A percentile compares a stretch with the other conserved stretches of the same genome.
These are phyloP conservation scores for Saturnispora serradocipensis DNA, from an alignment of 805 yeast genomes.

Conservation along the genomic window DNA sequence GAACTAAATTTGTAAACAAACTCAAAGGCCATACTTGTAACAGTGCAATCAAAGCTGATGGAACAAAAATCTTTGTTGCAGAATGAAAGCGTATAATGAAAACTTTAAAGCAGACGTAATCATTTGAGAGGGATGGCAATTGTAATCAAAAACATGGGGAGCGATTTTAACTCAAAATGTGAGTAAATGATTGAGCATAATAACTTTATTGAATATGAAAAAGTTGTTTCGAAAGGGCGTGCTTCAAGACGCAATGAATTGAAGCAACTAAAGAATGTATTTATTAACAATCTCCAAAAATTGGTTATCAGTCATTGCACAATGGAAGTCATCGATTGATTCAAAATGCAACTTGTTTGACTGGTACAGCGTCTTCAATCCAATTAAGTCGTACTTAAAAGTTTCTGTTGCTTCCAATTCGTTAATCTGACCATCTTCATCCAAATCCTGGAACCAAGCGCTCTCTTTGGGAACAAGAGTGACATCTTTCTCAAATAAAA, in stretches of 20 bases:
- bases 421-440: conserved; percentile 32
- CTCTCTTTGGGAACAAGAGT: conserved; percentile 66
- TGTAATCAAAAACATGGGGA: too few relatives aligned
- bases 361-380: conserved; percentile 41
- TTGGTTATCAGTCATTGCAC: conserved; percentile 50
- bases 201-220: too few relatives aligned
- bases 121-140: too few relatives aligned
- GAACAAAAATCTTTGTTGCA: too few relatives aligned
- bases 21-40: too few relatives aligned
- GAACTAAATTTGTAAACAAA: too few relatives aligned
- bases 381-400: conserved; percentile 50
- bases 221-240: background rate
- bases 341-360: conserved; percentile 38
- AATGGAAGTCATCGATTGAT: conserved; percentile 50
- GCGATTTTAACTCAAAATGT: too few relatives aligned
- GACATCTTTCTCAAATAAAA: conserved; percentile 52
- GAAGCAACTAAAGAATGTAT: conserved; percentile 29
- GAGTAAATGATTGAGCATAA: too few relatives aligned
- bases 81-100: too few relatives aligned
- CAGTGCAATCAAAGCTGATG: too few relatives aligned
- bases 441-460: conserved; percentile 55
- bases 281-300: conserved; percentile 33
- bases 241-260: too few relatives aligned
- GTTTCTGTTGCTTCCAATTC: conserved; percentile 41
- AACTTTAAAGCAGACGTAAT: too few relatives aligned